Evolutionary conservation across 371 early-diverging fungal species (phyloP).

Genomic region (Quaeritorhiza haematococci): DNA sequence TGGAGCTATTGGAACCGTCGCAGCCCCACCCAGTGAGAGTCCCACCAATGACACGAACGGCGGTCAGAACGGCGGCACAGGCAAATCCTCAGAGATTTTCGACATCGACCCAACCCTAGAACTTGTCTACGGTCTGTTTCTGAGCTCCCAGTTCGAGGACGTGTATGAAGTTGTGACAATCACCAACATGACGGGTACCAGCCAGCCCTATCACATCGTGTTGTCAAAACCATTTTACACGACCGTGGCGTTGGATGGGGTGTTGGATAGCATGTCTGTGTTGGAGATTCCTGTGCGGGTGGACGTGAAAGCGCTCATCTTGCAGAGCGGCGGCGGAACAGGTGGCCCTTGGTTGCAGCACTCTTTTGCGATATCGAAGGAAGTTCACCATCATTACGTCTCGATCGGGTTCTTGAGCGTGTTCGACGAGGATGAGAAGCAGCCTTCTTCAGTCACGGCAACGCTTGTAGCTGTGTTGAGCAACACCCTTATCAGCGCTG

Average conservation of each 20-base stretch:
- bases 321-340: no score
- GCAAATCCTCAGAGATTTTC: constrained; percentile 32
- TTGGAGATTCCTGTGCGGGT: constrained; percentile 37
- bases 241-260: constrained; percentile 34
- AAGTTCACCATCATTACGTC: constrained; percentile 8
- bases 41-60: background rate
- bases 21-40: background rate
- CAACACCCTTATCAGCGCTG: constrained; percentile 23
- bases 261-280: constrained; percentile 26
- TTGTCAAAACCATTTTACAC: constrained; percentile 40
- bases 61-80: background rate
- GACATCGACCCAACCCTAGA: constrained; percentile 34
- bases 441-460: constrained; percentile 26
- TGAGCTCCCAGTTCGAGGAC: constrained; percentile 17
- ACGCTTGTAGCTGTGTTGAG: constrained; percentile 27
- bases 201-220: constrained; percentile 35
- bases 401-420: constrained; percentile 36
- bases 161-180: constrained; percentile 36
- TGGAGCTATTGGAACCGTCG: no score
- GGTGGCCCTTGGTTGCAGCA: no score
- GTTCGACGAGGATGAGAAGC: constrained; percentile 27
- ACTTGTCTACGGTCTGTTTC: constrained; percentile 27
- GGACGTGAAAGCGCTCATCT: no score
- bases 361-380: no score
- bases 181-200: constrained; percentile 25